Conservation (phyloP, 2,329 filamentous ascomycete species). For the Cladosporium sp. region DNA sequence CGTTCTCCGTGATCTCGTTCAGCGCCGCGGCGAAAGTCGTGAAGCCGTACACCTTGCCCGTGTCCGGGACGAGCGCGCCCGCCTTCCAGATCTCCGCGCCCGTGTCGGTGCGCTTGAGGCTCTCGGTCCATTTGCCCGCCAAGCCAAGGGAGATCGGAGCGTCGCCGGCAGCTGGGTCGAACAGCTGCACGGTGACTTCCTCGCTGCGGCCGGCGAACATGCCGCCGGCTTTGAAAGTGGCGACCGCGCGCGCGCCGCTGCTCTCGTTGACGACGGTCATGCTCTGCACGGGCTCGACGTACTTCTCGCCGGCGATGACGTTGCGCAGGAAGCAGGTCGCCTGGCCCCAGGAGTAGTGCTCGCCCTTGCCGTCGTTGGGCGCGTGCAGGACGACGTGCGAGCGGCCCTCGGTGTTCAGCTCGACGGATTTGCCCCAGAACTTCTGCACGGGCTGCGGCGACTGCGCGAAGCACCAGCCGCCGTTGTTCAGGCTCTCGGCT, state of each 20-base stretch:
- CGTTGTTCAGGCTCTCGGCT: slow-evolving; percentile 56
- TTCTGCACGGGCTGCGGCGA: slow-evolving; percentile 86
- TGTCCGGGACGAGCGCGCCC: slow-evolving; percentile 70
- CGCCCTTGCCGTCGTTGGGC: slow-evolving; percentile 46
- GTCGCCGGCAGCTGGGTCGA: slow-evolving; percentile 49
- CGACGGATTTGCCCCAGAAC: slow-evolving; percentile 96
- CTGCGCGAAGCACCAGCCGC: slow-evolving; percentile 81
- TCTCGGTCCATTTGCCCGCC: slow-evolving; percentile 75
- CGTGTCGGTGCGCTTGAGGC: slow-evolving; percentile 58
- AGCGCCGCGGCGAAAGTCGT: slow-evolving; percentile 78
- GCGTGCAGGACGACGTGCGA: slow-evolving; percentile 70
- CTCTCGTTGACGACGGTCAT: slow-evolving; percentile 83
- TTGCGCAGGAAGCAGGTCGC: slow-evolving; percentile 91
- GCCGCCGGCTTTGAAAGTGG: slow-evolving; percentile 88
- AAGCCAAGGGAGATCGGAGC: slow-evolving; percentile 61
- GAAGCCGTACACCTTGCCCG: slow-evolving; percentile 76
- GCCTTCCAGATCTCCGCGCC: slow-evolving; percentile 71
- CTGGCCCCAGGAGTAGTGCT: slow-evolving; percentile 81
- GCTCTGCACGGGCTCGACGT: slow-evolving; percentile 86
- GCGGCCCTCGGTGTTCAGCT: slow-evolving; percentile 87
- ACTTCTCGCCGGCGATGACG: slow-evolving; percentile 96
- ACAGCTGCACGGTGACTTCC: slow-evolving; percentile 73
- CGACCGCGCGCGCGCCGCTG: slow-evolving; percentile 73
- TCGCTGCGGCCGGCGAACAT: slow-evolving; percentile 96
- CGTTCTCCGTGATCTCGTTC: slow-evolving; percentile 80